Evolutionary conservation across 2,329 filamentous ascomycete species (phyloP).

Genomic region (Ophiocordyceps camponoti-floridani): DNA sequence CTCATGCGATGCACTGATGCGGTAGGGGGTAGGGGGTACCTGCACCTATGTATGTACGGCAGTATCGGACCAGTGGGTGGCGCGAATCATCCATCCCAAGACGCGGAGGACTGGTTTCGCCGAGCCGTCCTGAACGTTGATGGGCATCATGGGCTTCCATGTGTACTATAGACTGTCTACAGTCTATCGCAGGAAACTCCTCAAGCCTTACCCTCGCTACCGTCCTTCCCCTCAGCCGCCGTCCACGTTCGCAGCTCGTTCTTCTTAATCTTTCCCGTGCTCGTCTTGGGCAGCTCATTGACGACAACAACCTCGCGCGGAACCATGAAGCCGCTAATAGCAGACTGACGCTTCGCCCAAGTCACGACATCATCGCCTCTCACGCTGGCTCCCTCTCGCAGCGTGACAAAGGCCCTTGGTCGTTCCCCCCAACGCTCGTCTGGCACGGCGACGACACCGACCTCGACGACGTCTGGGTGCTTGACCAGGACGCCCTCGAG

Average conservation of each 20-base stretch:
- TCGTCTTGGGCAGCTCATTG: conserved; percentile 84
- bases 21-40: too few relatives aligned
- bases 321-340: conserved; percentile 84
- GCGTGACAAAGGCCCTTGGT: conserved; percentile 85
- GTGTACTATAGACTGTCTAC: too few relatives aligned
- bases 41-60: neutral
- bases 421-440: conserved; percentile 90
- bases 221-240: conserved; percentile 3
- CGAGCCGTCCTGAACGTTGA: neutral
- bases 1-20: too few relatives aligned
- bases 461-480: conserved; percentile 80
- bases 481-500: conserved; percentile 78
- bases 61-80: neutral
- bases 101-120: neutral
- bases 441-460: conserved; percentile 71
- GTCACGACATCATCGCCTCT: conserved; percentile 48
- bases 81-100: neutral
- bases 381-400: conserved; percentile 42
- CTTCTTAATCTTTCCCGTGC: conserved; percentile 93
- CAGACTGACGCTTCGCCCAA: conserved; percentile 69
- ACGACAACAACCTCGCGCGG: conserved; percentile 59
- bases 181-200: too few relatives aligned
- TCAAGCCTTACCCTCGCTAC: conserved; percentile 7
- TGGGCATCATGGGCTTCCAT: too few relatives aligned
- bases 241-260: conserved; percentile 82